phyloP scores from a whole-genome alignment of 2,329 filamentous ascomycete species.

The Beauveria australis region DNA sequence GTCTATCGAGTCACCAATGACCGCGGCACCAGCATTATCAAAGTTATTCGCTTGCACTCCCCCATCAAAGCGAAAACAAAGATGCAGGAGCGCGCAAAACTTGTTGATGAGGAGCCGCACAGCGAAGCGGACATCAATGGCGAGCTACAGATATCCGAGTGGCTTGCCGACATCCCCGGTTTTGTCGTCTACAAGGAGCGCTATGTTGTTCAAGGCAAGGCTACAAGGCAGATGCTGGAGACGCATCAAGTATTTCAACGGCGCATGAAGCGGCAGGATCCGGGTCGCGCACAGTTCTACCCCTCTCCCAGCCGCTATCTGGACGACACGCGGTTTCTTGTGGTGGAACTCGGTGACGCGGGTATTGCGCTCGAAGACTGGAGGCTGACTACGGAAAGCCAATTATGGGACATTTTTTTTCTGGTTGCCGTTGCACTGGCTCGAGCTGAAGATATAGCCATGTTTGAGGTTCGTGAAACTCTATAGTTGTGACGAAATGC shows the following conservation, averaged over 20 bases:
- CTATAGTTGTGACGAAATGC: background rate
- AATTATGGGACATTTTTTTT: conserved; percentile 58
- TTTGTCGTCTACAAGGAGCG: conserved; percentile 60
- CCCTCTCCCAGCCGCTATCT: conserved; percentile 53
- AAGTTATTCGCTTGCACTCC: conserved; percentile 52
- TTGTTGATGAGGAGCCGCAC: conserved; percentile 53
- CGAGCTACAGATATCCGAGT: conserved; percentile 56
- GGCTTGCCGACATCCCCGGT: conserved; percentile 54
- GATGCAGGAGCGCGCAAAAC: conserved; percentile 41
- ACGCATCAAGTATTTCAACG: conserved; percentile 53
- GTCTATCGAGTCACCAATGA: conserved; percentile 55
- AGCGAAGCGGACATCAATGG: conserved; percentile 45
- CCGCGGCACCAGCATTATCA: conserved; percentile 55
- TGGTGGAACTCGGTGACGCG: conserved; percentile 56
- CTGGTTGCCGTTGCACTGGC: conserved; percentile 52
- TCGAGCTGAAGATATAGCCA: conserved; percentile 47
- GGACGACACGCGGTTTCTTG: conserved; percentile 49
- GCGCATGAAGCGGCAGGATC: conserved; percentile 45
- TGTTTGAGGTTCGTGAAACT: conserved; percentile 46
- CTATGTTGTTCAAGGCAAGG: conserved; percentile 50
- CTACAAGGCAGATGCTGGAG: conserved; percentile 44
- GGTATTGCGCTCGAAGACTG: conserved; percentile 53
- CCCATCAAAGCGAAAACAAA: conserved; percentile 52
- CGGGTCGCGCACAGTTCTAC: conserved; percentile 51
- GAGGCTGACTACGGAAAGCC: conserved; percentile 35